Conservation (phyloP, 441 rosid genomes). For the Sinapis alba region DNA sequence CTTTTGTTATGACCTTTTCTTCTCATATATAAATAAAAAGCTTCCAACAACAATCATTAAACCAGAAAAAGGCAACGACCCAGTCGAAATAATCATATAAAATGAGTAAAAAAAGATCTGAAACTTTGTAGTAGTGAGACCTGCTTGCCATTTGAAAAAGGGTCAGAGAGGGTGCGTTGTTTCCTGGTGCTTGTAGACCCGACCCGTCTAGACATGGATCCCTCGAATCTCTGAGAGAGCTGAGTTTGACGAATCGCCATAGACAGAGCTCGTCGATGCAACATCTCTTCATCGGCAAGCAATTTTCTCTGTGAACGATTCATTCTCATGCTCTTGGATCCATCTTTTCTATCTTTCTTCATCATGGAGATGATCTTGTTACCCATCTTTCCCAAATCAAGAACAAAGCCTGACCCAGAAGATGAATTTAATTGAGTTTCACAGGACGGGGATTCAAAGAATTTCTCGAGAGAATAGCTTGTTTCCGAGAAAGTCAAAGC, state of each 20-base stretch:
- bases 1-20: constrained; percentile 30
- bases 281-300: constrained; percentile 44
- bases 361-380: constrained; percentile 41
- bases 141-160: constrained; percentile 76
- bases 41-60: constrained; percentile 35
- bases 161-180: constrained; percentile 63
- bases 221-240: constrained; percentile 90
- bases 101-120: constrained; percentile 4
- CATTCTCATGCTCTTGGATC: constrained; percentile 39
- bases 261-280: constrained; percentile 43
- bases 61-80: constrained; percentile 16
- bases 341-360: constrained; percentile 44
- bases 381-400: constrained; percentile 37
- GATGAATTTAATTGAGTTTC: not conserved
- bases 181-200: constrained; percentile 80
- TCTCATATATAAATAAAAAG: constrained; percentile 22
- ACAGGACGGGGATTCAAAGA: not conserved
- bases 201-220: constrained; percentile 96
- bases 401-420: constrained; percentile 19
- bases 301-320: constrained; percentile 58
- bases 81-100: constrained; percentile 1
- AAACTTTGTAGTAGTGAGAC: constrained; percentile 37
- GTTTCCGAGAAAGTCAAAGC: constrained; percentile 31
- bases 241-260: constrained; percentile 73
- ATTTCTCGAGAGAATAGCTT: constrained; percentile 5